Evolutionary conservation across 2,329 filamentous ascomycete genomes (phyloP).

Genomic region (Talaromyces sp.): DNA sequence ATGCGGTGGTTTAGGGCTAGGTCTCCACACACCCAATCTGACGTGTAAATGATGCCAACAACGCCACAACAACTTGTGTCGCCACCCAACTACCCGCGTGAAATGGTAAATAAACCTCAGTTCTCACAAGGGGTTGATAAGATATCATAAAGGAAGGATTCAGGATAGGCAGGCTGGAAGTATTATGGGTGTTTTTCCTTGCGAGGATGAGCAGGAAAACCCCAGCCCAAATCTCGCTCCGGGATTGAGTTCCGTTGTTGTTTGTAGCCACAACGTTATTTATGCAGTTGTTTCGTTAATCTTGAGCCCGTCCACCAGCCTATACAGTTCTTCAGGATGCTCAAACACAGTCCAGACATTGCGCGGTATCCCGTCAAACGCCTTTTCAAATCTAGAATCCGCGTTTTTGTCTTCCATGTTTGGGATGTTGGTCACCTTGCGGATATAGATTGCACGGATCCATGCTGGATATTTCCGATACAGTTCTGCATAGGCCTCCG

Average conservation of each 20-base stretch:
- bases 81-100: neutral
- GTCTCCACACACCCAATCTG: neutral
- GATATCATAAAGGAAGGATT: neutral
- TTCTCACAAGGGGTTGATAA: neutral
- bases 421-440: slow-evolving; percentile 73
- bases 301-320: slow-evolving; percentile 26
- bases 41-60: neutral
- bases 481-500: slow-evolving; percentile 81
- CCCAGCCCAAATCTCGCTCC: neutral
- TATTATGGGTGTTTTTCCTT: neutral
- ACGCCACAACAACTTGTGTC: neutral
- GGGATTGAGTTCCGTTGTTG: neutral
- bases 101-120: neutral
- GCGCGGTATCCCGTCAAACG: slow-evolving; percentile 70
- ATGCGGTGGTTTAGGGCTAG: neutral
- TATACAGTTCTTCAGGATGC: slow-evolving; percentile 60
- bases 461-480: slow-evolving; percentile 65
- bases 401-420: slow-evolving; percentile 72
- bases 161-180: neutral
- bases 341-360: slow-evolving; percentile 78
- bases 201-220: neutral
- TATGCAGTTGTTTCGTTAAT: neutral
- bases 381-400: slow-evolving; percentile 70
- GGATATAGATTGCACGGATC: slow-evolving; percentile 79
- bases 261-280: too few species aligned